These are phyloP conservation scores for Hibiscus tridactylites DNA, from an alignment of 345 rosid genomes.

Conservation along the genomic window DNA sequence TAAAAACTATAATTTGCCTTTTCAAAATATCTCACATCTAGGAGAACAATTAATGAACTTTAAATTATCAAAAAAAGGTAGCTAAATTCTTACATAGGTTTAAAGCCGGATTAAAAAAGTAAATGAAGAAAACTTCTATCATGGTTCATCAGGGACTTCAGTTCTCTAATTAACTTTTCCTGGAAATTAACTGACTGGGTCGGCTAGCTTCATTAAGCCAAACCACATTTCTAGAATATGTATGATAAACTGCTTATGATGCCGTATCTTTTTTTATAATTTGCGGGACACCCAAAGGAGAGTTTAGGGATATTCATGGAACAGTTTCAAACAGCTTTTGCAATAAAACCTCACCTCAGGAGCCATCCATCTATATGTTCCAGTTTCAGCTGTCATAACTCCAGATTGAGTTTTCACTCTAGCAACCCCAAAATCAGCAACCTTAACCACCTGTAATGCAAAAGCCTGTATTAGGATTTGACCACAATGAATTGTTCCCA, in stretches of 20 bases:
- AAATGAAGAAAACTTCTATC: background rate
- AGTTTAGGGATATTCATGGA: background rate
- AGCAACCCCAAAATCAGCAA: slow-evolving; percentile 98
- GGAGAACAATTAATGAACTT: background rate
- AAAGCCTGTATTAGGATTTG: background rate
- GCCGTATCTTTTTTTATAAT: background rate
- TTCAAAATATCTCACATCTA: background rate
- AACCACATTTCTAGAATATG: background rate
- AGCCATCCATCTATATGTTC: slow-evolving; percentile 99
- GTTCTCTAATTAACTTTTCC: background rate
- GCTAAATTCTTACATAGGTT: background rate
- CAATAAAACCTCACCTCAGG: slow-evolving; percentile 60
- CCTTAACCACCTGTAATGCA: slow-evolving; percentile 70
- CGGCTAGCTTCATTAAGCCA: background rate
- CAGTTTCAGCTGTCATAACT: slow-evolving; percentile 99
- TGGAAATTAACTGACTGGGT: background rate
- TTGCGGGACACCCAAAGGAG: background rate
- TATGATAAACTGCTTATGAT: background rate
- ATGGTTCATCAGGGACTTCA: background rate
- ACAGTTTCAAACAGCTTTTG: background rate
- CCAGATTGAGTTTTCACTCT: slow-evolving; percentile 87
- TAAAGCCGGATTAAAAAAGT: background rate
- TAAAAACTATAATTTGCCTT: background rate
- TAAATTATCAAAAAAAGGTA: background rate
- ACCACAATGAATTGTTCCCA: background rate